These are phyloP conservation scores for Panellus pusillus DNA, from an alignment of 768 basidiomycete species.

Conservation along the genomic window DNA sequence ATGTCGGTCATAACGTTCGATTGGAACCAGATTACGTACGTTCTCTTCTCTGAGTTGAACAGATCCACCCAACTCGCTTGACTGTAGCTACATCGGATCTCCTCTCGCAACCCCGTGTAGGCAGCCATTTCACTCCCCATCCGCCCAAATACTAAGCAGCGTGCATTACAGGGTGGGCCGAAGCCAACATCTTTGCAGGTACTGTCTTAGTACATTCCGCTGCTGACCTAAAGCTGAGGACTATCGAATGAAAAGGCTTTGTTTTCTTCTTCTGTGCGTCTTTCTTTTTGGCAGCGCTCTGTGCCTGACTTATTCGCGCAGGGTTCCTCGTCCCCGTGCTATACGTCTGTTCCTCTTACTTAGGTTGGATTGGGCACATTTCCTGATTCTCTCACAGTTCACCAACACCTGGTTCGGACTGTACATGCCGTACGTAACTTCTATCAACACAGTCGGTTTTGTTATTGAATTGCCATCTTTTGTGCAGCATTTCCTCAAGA, in stretches of 20 bases:
- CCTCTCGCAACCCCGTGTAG: constrained; percentile 59
- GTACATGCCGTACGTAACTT: constrained; percentile 51
- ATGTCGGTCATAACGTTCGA: constrained; percentile 50
- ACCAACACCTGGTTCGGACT: constrained; percentile 62
- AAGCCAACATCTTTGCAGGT: constrained; percentile 44
- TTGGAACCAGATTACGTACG: constrained; percentile 53
- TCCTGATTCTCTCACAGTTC: constrained; percentile 35
- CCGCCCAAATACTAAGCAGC: not conserved
- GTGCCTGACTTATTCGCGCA: constrained; percentile 11
- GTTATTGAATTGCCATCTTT: not conserved
- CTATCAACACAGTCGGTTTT: too few relatives aligned
- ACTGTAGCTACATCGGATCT: constrained; percentile 35
- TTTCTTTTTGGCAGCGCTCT: too few relatives aligned
- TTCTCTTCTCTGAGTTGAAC: not conserved
- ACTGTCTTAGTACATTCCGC: constrained; percentile 31
- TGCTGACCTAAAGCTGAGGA: constrained; percentile 40
- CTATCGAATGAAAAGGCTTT: constrained; percentile 11
- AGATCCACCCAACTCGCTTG: constrained; percentile 21
- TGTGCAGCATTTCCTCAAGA: constrained; percentile 4
- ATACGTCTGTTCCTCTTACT: constrained; percentile 21
- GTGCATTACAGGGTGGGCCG: constrained; percentile 52
- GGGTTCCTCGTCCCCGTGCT: constrained; percentile 39
- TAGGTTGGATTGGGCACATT: not conserved
- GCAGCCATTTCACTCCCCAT: not conserved
- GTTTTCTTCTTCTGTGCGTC: constrained; percentile 20